Evolutionary conservation across 169 alveolate species (phyloP), one percentile per base, ranked within the genome.

Genomic region (Cryptosporidium canis): DNA sequence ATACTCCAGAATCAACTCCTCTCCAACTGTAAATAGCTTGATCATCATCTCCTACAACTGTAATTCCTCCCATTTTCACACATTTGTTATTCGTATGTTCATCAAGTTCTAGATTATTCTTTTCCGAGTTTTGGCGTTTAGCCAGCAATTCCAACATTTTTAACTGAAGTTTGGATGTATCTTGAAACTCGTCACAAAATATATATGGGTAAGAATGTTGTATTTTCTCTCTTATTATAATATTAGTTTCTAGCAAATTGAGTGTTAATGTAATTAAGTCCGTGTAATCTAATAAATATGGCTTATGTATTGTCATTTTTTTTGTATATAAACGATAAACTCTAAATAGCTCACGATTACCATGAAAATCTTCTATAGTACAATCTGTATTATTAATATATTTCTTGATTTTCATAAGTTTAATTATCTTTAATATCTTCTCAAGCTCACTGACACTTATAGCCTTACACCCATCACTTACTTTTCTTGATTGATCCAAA

Each of bases 31-130:
- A 94, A 29, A 94, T 94, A 45, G 94, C 83, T 90, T 94, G 96
- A 61, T 85, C 94, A 83, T 94, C 96, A 68, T 94, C 96, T 29
- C 96, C 96, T 7, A 93, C 94, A 6, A 90, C 93, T 56, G 93
- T 92, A 39, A 92, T 87, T 12, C 93, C 92, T 47, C 92, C 92
- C 12, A 51, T 43, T 2, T 70, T 51, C 2, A 18, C 7, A 51
- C 27, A 7, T 58, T 77, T 21, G 18, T 18, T 16, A 5, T 24
- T 29, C 3, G 9, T 3, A n/a, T 5, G 24, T 18, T 51, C 35
- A 0, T 51, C 35, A n/a, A 24, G 4, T 51, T n/a, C 43, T 6
- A 31, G 16, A 11, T 51, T 29, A 14, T 51, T 7, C 5, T 48
- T 29, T n/a, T 33, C 33, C 6, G 7, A 8, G 39, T 70, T 11